Base-by-base conservation (phyloP, 495 filamentous ascomycete genomes). In the Aspergillus indologenus region DNA sequence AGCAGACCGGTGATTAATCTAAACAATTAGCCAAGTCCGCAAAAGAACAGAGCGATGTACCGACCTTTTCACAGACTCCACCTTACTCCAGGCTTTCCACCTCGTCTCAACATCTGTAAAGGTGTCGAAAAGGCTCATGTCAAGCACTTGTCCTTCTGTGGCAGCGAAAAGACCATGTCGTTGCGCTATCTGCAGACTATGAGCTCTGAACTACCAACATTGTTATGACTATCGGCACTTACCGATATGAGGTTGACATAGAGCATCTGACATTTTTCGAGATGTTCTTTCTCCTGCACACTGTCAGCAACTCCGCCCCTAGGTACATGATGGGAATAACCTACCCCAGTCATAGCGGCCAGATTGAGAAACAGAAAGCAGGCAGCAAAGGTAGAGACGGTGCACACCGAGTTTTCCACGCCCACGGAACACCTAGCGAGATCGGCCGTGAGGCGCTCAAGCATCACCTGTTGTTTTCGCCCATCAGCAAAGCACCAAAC, bases 21-120 rank as follows among this genome's bases (percentile, higher is more conserved):
- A 29, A 23, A 26, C 50, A 18, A 22, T 49, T 11, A 58, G 60
- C 5, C 42, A 21, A 23, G 50, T 50, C 2, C 21, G n/a, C 24
- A 40, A n/a, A 15, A 2, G 26, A 3, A 1, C 21, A 5, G 1
- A 11, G 22, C 7, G 31, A 55, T 69, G 57, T 56, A 80, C 79
- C 78, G 12, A 40, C 34, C 34, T 69, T 46, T 83, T 83, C 0
- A 70, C 71, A 23, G 75, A 79, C 65, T 83, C 80, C 6, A 83
- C 73, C 49, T 74, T 78, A 58, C 73, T 75, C 80, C 80, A 83
- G 4, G 78, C 76, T 57, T 81, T 81, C 80, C 80, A 83, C 65
- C 78, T 66, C 47, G 71, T 67, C 31, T 81, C 80, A 19, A 77
- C 69, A 64, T 81, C 78, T 8, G 74, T 65, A 3, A 81, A 68